Conservation (phyloP, 2,329 filamentous ascomycete genomes). For the Trichoderma asperellum region DNA sequence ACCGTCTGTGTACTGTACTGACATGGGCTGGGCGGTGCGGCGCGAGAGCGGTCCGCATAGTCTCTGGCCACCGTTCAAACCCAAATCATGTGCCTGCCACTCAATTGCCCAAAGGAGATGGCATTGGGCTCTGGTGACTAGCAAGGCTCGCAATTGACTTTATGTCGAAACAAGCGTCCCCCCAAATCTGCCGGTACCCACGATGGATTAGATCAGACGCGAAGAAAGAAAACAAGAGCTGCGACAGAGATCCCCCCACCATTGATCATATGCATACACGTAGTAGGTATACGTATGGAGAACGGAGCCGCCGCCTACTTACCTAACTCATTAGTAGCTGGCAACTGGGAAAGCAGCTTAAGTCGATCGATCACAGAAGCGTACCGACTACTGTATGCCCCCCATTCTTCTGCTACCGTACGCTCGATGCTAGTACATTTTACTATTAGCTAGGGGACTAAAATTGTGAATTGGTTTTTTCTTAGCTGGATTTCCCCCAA, state of each 20-base stretch:
- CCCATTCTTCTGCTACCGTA: background rate
- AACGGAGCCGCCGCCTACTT: background rate
- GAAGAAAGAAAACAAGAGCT: background rate
- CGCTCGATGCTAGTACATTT: background rate
- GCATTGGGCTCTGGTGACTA: constrained; percentile 6
- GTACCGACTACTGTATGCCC: background rate
- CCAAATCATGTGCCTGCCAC: constrained; percentile 9
- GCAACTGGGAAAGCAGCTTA: background rate
- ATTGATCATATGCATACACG: background rate
- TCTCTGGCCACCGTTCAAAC: constrained; percentile 25
- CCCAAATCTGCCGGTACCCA: background rate
- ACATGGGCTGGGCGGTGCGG: constrained; percentile 28
- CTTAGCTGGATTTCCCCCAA: background rate
- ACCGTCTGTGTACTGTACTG: background rate
- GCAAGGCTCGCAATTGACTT: background rate
- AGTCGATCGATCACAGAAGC: constrained; percentile 12
- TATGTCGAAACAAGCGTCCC: background rate
- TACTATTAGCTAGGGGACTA: background rate
- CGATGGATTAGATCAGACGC: constrained; percentile 1
- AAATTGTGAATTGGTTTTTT: background rate
- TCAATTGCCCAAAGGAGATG: constrained; percentile 6
- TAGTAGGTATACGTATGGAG: background rate
- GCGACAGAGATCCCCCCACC: constrained; percentile 16
- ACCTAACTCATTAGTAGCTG: background rate
- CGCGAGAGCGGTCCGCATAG: constrained; percentile 27